A percentile compares a stretch with the other conserved stretches of the same genome.
These are phyloP conservation scores for Aspergillus sp. DNA, from an alignment of 2,329 filamentous ascomycete genomes.

Conservation along the genomic window DNA sequence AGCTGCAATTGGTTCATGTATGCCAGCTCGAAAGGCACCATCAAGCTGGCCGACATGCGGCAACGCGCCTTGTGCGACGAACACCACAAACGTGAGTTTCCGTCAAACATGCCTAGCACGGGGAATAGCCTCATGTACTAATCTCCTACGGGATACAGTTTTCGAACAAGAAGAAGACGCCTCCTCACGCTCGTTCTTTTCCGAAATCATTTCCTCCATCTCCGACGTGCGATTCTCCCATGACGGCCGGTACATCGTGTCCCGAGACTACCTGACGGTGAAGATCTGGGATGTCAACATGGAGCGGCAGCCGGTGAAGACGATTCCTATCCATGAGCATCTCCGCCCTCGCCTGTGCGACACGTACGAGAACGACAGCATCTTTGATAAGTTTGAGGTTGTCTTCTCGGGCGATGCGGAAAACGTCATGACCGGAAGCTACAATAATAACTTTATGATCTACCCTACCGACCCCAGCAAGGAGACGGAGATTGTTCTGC, in stretches of 20 bases:
- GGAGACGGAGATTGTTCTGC: constrained; percentile 94
- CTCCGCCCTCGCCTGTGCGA: constrained; percentile 91
- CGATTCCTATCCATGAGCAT: constrained; percentile 97
- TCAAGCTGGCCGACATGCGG: constrained; percentile 98
- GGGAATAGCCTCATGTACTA: constrained; percentile 5
- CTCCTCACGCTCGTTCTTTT: constrained; percentile 96
- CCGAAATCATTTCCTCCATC: constrained; percentile 98
- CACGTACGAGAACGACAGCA: constrained; percentile 98
- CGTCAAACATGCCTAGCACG: neutral
- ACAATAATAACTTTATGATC: constrained; percentile 99
- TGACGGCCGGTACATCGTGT: constrained; percentile 95
- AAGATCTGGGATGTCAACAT: constrained; percentile 99
- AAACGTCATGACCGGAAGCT: constrained; percentile 99
- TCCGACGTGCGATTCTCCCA: constrained; percentile 97
- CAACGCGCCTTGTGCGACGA: constrained; percentile 94
- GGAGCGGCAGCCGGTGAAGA: constrained; percentile 96
- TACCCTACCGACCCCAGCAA: constrained; percentile 95
- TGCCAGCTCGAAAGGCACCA: constrained; percentile 96
- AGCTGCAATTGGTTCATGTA: constrained; percentile 99
- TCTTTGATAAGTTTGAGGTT: constrained; percentile 99
- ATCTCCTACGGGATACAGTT: constrained; percentile 54
- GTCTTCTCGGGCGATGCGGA: constrained; percentile 97
- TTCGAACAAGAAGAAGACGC: constrained; percentile 99
- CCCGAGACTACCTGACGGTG: constrained; percentile 94
- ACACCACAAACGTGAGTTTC: constrained; percentile 80